These are phyloP conservation scores for Excoecaria agallocha DNA, from an alignment of 345 rosid genomes.

Conservation along the genomic window DNA sequence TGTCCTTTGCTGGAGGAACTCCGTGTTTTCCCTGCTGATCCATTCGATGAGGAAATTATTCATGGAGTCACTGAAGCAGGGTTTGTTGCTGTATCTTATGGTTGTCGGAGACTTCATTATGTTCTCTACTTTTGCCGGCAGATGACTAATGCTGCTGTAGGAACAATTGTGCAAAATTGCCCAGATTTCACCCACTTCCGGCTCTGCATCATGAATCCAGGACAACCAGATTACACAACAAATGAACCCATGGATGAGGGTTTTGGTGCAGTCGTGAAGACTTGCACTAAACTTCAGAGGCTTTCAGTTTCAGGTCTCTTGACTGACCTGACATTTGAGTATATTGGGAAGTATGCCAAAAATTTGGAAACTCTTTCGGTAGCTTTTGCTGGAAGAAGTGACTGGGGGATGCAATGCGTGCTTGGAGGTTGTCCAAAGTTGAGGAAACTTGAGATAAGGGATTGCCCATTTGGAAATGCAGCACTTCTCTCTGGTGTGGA, in stretches of 20 bases:
- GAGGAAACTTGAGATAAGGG: conserved; percentile 72
- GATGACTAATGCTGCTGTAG: conserved; percentile 75
- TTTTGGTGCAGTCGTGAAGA: conserved; percentile 66
- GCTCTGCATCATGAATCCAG: conserved; percentile 67
- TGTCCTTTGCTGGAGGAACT: conserved; percentile 68
- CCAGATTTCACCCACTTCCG: conserved; percentile 72
- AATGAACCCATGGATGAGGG: conserved; percentile 70
- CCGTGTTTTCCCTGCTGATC: conserved; percentile 67
- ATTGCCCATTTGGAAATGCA: conserved; percentile 64
- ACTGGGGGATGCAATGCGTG: conserved; percentile 64
- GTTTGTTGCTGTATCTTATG: conserved; percentile 56
- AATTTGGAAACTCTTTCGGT: conserved; percentile 70
- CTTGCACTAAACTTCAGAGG: conserved; percentile 61
- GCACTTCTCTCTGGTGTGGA: conserved; percentile 66
- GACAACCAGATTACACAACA: conserved; percentile 60
- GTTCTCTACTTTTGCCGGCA: conserved; percentile 67
- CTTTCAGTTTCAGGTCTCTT: conserved; percentile 64
- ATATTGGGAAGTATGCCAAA: conserved; percentile 62
- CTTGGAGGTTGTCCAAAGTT: conserved; percentile 58
- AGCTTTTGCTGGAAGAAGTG: conserved; percentile 75
- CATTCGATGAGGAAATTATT: conserved; percentile 48
- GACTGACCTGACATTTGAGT: conserved; percentile 60
- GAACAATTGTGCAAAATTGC: conserved; percentile 59
- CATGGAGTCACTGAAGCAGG: conserved; percentile 63
- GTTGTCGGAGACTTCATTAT: conserved; percentile 57